Percentiles rank a stretch among this genome's conserved stretches.
These are phyloP conservation scores for Hibiscus trionum DNA, from an alignment of 345 rosid species.

Conservation along the genomic window DNA sequence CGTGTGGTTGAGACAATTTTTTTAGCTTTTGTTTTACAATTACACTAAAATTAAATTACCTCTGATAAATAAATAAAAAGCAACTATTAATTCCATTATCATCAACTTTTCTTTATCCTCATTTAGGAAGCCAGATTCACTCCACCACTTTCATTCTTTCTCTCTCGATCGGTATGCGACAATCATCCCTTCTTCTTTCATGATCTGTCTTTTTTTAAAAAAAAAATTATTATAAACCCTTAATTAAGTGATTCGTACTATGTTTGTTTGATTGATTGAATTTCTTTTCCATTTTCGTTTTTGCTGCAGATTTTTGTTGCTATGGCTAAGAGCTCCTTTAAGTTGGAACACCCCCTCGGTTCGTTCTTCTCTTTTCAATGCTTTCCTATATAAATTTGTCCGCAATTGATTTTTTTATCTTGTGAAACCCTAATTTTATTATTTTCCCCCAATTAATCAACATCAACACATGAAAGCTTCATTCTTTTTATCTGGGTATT, in stretches of 20 bases:
- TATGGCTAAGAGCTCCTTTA: slow-evolving; percentile 81
- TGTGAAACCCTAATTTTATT: not conserved
- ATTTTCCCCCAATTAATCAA: not conserved
- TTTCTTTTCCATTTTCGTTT: not conserved
- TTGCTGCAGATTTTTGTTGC: slow-evolving; percentile 13
- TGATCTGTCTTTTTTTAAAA: not conserved
- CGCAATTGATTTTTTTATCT: slow-evolving; percentile 1
- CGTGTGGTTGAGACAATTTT: no score
- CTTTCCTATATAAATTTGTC: not conserved
- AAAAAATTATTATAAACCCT: not conserved
- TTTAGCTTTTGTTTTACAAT: no score
- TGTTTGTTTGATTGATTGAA: not conserved
- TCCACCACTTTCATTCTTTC: not conserved
- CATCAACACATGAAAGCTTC: not conserved
- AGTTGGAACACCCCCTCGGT: slow-evolving; percentile 94
- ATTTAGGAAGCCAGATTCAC: not conserved
- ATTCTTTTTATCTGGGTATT: not conserved
- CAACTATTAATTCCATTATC: no score
- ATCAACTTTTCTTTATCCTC: no score
- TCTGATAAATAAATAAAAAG: no score
- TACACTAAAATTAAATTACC: no score
- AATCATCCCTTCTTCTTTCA: not conserved
- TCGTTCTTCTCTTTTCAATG: slow-evolving; percentile 10
- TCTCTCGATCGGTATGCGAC: not conserved
- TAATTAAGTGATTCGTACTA: not conserved